Evolutionary conservation across 768 basidiomycete genomes (phyloP), one percentile per base, ranked within the genome.

Genomic region (Naganishia vishniacii): DNA sequence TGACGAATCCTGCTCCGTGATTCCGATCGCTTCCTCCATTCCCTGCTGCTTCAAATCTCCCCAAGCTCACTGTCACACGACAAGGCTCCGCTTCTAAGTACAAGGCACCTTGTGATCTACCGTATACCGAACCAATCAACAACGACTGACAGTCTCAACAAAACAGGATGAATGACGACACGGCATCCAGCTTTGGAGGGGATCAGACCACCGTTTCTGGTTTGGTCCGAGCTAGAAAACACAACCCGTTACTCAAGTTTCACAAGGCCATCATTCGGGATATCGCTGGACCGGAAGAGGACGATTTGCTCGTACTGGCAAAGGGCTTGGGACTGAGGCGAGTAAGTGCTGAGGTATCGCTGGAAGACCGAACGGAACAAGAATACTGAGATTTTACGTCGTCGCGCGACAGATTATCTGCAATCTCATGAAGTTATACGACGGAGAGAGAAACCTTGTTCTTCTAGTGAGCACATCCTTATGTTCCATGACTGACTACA

Each of bases 371-470:
- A n/a, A n/a, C n/a, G n/a, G n/a, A n/a, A n/a, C n/a, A n/a, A n/a
- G n/a, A n/a, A n/a, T n/a, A n/a, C n/a, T n/a, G n/a, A n/a, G n/a
- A n/a, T n/a, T n/a, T n/a, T n/a, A n/a, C n/a, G n/a, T n/a, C n/a
- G n/a, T n/a, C n/a, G n/a, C n/a, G n/a, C n/a, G n/a, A n/a, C 53
- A 86, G 63, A 82, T 95, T 59, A 74, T 91, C 46, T 91, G 89
- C 78, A 88, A 86, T 0, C 82, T 98, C 42, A 82, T 98, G 80
- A 88, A 93, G 79, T 89, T 94, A 42, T 98, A 94, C 73, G 89
- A 92, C 79, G 84, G 87, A 23, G 85, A 89, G 34, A 83, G 85
- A 65, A 92, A 84, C 72, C 83, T 95, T 16, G 83, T 98, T 46
- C 78, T 98, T 9, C 80, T 99, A 23, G 85, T 97, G 26, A 12